Base-by-base conservation (phyloP, 192 early-diverging fungal genomes). In the Glomus cerebriforme region DNA sequence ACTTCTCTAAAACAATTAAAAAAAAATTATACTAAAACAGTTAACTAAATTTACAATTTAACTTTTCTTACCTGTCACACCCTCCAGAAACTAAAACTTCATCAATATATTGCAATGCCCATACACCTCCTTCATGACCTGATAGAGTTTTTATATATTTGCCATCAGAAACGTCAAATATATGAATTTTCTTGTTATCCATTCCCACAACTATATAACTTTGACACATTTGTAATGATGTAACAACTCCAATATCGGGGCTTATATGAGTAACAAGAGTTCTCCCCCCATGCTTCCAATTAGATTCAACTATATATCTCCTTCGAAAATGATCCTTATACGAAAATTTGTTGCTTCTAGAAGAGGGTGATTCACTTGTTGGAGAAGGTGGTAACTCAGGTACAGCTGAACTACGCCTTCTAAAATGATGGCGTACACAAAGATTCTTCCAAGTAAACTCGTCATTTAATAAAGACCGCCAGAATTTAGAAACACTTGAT, bases 71-170 rank as follows among this genome's bases (percentile, higher is more conserved):
- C 81, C 98, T 86, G 82, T 99, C 98, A 59, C 96, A 98, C 47
- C 95, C 96, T 49, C 98, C 98, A 75, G 95, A 95, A 24, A 99
- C 95, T 24, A 99, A 86, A 27, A 84, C 79, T 39, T 92, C 87
- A 27, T 94, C 90, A 70, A 92, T 90, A 78, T 95, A 96, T 77
- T 97, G 93, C 60, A 99, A 83, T 32, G 97, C 96, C 98, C 98
- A 99, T 15, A 99, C 97, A 26, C 98, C 98, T 43, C 97, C 97
- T 63, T 93, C 90, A 81, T 96, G 93, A 22, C 98, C 97, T 60
- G 88, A 87, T 5, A 99, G 83, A 27, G 91, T 92, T 78, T 92
- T 84, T 27, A 92, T 77, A 37, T 92, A 80, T 3, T 86, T 85
- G 26, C 96, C 97, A 2, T 93, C 92, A 1, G 81, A 85, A 13